Base-by-base conservation (phyloP, 2,329 filamentous ascomycete genomes). In the Penicillium sp. region DNA sequence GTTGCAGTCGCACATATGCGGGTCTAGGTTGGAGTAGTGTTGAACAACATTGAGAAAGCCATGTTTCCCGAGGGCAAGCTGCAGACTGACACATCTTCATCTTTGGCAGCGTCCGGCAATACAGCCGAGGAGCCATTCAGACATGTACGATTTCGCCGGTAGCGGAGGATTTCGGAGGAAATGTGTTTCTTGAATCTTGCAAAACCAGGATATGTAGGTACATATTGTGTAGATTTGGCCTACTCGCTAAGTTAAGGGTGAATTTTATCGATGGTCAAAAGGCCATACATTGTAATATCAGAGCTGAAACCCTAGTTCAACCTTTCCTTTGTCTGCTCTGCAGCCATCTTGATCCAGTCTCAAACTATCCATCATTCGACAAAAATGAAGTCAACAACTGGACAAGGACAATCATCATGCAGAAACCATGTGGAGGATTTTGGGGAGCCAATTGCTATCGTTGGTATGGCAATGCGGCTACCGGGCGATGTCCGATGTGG, bases 401-500 rank as follows among this genome's bases (percentile, higher is more conserved):
- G 51, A 49, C 51, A 54, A 42, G 51, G 45, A 29, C 51, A 54
- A 49, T 13, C 51, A 54, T 31, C 37, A 49, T 54, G 51, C 51
- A 54, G 45, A 42, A 21, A 15, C 38, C 21, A 18, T 23, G 18
- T 29, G 37, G 31, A 50, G 12, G 27, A 40, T 4, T 49, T 39
- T 15, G 32, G 32, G 10, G 46, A 50, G 6, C 59, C 59, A 6
- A 57, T 67, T 45, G 65, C 65, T 13, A 60, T 67, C 15, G 54
- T 62, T 16, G 63, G 65, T 3, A 66, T 67, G 63, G 64, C 58
- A 5, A 57, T 65, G 55, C 44, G 64, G 35, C 59, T 67, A 4
- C 64, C 65, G 7, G 65, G 64, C 2, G 59, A 56, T 3, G 49
- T 65, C 7, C 44, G 49, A 13, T 52, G 52, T 5, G 51, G 45